A percentile compares a stretch with the other conserved stretches of the same genome.
phyloP scores from a whole-genome alignment of 1,284 basidiomycete species.

The Tremellales sp. region DNA sequence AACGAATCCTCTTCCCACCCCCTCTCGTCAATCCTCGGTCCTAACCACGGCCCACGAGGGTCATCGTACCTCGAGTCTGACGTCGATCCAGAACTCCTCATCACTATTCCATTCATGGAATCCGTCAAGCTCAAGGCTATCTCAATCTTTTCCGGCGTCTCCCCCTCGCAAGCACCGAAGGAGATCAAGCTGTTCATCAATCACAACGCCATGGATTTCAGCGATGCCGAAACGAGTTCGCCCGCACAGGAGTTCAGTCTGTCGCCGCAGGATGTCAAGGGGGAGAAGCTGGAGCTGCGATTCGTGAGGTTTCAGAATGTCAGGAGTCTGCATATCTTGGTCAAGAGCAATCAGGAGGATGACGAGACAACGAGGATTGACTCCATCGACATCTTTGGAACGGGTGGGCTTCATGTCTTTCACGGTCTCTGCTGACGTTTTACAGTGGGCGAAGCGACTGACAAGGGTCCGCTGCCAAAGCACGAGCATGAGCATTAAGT shows the following conservation, averaged over 20 bases:
- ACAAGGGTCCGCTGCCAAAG: not conserved
- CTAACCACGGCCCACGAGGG: conserved; percentile 50
- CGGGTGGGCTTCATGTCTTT: not conserved
- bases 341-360: conserved; percentile 68
- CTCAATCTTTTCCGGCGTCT: conserved; percentile 56
- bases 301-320: conserved; percentile 77
- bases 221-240: conserved; percentile 45
- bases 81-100: conserved; percentile 66
- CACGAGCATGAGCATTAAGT: not conserved
- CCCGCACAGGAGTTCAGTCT: conserved; percentile 50
- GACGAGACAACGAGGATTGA: conserved; percentile 74
- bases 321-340: conserved; percentile 69
- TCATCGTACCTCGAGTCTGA: conserved; percentile 69
- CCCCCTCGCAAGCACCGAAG: conserved; percentile 58
- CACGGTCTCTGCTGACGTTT: not conserved
- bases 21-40: conserved; percentile 58
- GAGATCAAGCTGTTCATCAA: conserved; percentile 63
- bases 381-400: conserved; percentile 66
- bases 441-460: not conserved
- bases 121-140: conserved; percentile 69
- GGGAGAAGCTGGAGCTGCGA: conserved; percentile 60
- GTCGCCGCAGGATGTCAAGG: conserved; percentile 49
- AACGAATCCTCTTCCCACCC: conserved; percentile 65
- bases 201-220: conserved; percentile 62
- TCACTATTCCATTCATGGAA: conserved; percentile 73